phyloP scores from a whole-genome alignment of 345 rosid species.

The Boechera retrofracta region DNA sequence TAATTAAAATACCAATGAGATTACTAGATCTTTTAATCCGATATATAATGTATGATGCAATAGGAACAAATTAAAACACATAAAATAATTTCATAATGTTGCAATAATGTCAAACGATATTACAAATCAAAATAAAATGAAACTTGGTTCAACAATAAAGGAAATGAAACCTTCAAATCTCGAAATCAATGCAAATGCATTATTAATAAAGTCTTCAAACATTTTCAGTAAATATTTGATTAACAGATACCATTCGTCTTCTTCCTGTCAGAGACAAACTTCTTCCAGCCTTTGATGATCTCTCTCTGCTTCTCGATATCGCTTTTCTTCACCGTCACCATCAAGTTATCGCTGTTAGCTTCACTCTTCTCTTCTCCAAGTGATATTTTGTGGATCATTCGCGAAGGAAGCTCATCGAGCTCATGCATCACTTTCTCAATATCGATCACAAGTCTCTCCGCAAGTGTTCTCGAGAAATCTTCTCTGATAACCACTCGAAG shows the following conservation, averaged over 20 bases:
- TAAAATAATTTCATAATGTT: background rate
- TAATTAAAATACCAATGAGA: background rate
- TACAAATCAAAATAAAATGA: conserved; percentile 12
- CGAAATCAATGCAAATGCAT: conserved; percentile 31
- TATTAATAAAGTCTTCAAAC: conserved; percentile 28
- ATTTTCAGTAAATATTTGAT: background rate
- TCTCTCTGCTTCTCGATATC: conserved; percentile 61
- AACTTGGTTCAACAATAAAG: conserved; percentile 27
- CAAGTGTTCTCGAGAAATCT: conserved; percentile 79
- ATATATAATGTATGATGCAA: background rate
- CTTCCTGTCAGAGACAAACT: conserved; percentile 55
- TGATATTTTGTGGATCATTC: conserved; percentile 49
- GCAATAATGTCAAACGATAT: conserved; percentile 25
- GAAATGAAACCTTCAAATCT: conserved; percentile 18
- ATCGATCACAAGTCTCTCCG: conserved; percentile 70
- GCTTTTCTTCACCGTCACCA: conserved; percentile 55
- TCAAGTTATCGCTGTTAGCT: conserved; percentile 34
- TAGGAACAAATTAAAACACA: background rate
- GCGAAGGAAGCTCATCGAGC: conserved; percentile 68
- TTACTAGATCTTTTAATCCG: background rate
- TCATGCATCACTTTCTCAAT: conserved; percentile 77
- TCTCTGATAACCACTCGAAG: conserved; percentile 82
- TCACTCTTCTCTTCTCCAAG: conserved; percentile 42
- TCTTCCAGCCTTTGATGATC: conserved; percentile 60
- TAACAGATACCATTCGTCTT: conserved; percentile 49